Evolutionary conservation across 352 stramenopile genomes (phyloP), one percentile per base, ranked within the genome.

Genomic region (Phytophthora vignae): DNA sequence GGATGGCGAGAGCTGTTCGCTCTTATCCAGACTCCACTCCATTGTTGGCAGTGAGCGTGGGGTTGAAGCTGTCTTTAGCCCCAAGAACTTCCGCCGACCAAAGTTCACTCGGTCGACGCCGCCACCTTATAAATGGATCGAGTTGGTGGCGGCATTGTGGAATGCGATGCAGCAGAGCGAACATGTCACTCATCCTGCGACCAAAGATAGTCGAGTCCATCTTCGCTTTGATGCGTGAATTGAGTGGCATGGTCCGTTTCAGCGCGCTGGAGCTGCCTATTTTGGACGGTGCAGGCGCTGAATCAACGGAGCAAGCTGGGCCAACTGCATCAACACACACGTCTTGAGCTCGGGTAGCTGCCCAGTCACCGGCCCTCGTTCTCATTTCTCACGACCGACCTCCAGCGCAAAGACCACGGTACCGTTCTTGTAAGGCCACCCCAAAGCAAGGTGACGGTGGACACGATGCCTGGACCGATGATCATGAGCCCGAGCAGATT

Each of bases 401-500:
- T 33, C 42, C 17, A 69, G n/a, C 40, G 59, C 40, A 9, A 66
- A 60, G 60, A 57, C 49, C 15, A 12, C 17, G 38, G 14, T 42
- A 15, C 10, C 36, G 36, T n/a, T n/a, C n/a, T n/a, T n/a, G n/a
- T n/a, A n/a, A n/a, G n/a, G n/a, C n/a, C n/a, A n/a, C n/a, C n/a
- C n/a, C n/a, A 40, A 25, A 62, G 9, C 19, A 27, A 19, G 3
- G 17, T 15, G 36, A 31, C 42, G 42, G 14, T 49, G 42, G 42
- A 49, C 15, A 60, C 14, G 10, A 77, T 77, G 70, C 64, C 70
- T 38, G 64, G 64, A 67, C 61, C 77, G 21, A 59, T 56, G 31
- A 50, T 88, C 36, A 55, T 82, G 73, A 90, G 70, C 55, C 71
- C 76, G 11, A 57, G n/a, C 46, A 73, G 31, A 19, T 36, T 55